Base-by-base conservation (phyloP, 208 protist species). In the Wallacemonas sp. region DNA sequence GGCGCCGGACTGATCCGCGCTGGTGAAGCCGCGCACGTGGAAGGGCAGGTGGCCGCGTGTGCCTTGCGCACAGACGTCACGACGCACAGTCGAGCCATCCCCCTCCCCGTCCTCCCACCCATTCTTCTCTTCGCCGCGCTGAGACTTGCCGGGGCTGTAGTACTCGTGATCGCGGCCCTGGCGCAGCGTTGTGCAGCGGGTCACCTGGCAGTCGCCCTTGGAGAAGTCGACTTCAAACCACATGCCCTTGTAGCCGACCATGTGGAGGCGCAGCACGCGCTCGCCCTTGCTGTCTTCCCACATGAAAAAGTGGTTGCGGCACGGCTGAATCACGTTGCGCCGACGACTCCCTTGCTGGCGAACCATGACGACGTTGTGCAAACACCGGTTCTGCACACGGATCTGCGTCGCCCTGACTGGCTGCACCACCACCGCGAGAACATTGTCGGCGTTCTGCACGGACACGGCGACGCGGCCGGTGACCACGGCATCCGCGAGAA, bases 211-310 rank as follows among this genome's bases (percentile, higher is more conserved):
- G 61, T 78, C 76, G 10, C 88, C 88, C 14, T 77, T 68, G 26
- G 74, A 79, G 62, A 92, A 89, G 71, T 94, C 85, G 31, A 94
- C 83, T 66, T 90, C 81, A 72, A 88, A 94, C 85, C 85, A 94
- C 10, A 61, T 66, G 1, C 73, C 85, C 52, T 90, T 88, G 74
- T 67, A 78, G 49, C 85, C 83, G 10, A 78, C 59, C 20, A 91
- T 57, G 63, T 91, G 85, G 28, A 94, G 76, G 16, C 70, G 77
- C 32, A 92, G 74, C 14, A 76, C 61, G 68, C 84, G 85, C 57
- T 77, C 75, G 46, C 70, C 70, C 29, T 74, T 66, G 33, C 72
- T 81, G 70, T 91, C 77, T 55, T 94, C 88, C 88, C 85, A 92
- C 33, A 89, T 67, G 61, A 90, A 94, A 65, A 84, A 90, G 36